phyloP scores from a whole-genome alignment of 805 yeast species.

The Metschnikowia continentalis region DNA sequence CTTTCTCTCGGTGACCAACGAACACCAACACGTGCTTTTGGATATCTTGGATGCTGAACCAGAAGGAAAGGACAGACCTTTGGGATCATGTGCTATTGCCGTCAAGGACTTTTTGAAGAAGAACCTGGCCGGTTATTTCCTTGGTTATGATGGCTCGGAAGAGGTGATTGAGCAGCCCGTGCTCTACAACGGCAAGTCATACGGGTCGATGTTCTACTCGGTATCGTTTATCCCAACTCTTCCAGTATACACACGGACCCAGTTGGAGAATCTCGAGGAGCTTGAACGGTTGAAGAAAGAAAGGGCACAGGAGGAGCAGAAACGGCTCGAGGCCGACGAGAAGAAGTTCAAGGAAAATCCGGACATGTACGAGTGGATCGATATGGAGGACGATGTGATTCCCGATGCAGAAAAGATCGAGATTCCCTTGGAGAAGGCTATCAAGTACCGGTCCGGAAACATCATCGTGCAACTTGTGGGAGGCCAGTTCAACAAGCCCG shows the following conservation, averaged over 20 bases:
- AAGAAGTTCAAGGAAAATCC: constrained; percentile 55
- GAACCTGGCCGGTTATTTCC: constrained; percentile 43
- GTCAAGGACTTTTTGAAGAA: constrained; percentile 47
- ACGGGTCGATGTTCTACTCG: constrained; percentile 51
- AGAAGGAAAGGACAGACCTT: constrained; percentile 55
- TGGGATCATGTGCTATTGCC: constrained; percentile 56
- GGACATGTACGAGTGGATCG: constrained; percentile 61
- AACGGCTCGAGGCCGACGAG: constrained; percentile 47
- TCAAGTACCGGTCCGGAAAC: constrained; percentile 59
- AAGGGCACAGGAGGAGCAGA: constrained; percentile 28
- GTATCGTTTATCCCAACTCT: constrained; percentile 62
- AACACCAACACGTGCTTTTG: constrained; percentile 54
- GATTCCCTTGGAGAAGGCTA: constrained; percentile 48
- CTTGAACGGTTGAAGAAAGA: constrained; percentile 36
- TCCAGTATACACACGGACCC: constrained; percentile 59
- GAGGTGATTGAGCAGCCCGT: constrained; percentile 45
- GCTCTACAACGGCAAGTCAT: constrained; percentile 31
- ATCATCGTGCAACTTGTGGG: constrained; percentile 49
- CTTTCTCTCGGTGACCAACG: constrained; percentile 58
- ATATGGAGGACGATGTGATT: constrained; percentile 33
- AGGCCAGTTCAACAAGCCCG: constrained; percentile 48
- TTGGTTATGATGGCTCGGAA: constrained; percentile 49
- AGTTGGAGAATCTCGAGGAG: constrained; percentile 45
- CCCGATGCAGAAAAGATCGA: constrained; percentile 40
- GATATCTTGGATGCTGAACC: constrained; percentile 66